Base-by-base conservation (phyloP, 805 yeast species). In the Yarrowia alimentaria region DNA sequence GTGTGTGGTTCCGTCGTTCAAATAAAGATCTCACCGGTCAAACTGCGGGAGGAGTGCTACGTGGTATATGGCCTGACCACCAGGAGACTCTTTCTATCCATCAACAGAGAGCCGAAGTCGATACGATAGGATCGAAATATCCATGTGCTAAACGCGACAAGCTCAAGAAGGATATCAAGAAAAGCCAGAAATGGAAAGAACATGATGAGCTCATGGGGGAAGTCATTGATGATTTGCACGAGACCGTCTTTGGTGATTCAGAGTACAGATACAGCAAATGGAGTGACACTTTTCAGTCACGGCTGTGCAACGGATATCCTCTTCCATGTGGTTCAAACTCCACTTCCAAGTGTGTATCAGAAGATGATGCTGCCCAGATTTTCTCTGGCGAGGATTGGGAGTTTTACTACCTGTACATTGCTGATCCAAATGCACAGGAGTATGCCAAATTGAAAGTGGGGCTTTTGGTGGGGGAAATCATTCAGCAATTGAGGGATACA, bases 381-480 rank as follows among this genome's bases (percentile, higher is more conserved):
- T 68, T 69, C 60, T 64, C 70, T 33, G 56, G 67, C 9, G 76
- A 74, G 6, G 74, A 72, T 56, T 72, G 66, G 64, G 76, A 72
- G 55, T 72, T 68, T 54, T 62, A 61, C 53, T 54, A 59, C 11
- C 61, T 64, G 25, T 58, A 59, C 24, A 37, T 37, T 37, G 30
- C 7, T 8, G 43, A 37, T 17, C 43, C 43, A 11, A 66, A 69
- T 52, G 64, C 72, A 6, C 63, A 71, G 1, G 59, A 63, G 5
- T 68, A 66, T 51, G 64, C 69, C 24, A 62, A 59, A 3, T 59
- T 66, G 28, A 59, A 57, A 40, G 66, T 57, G 43, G 75, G 76
- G 22, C 66, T 67, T 22, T 71, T 65, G 54, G 62, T 72, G 20
- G 55, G 61, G 26, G 76, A 72, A 54, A 55, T 72, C 29, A 63